phyloP scores from a whole-genome alignment of 257 asterid genomes.

The Plantago ovata region DNA sequence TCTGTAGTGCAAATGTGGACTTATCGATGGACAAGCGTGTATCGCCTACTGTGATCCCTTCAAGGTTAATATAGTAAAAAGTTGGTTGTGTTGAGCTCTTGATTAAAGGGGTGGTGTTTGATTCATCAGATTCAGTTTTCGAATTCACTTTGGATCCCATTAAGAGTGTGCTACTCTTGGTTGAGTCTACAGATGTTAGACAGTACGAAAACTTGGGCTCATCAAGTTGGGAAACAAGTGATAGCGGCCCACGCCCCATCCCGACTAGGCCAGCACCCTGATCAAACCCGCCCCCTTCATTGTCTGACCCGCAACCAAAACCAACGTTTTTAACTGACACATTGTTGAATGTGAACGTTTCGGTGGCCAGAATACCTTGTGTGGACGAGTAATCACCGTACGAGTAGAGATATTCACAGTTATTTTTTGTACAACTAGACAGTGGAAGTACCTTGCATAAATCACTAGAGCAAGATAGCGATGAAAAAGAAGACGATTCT shows the following conservation, averaged over 20 bases:
- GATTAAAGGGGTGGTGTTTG: constrained; percentile 47
- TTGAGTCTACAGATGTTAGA: constrained; percentile 58
- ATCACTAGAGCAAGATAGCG: constrained; percentile 43
- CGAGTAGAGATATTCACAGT: constrained; percentile 56
- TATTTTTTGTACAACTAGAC: constrained; percentile 36
- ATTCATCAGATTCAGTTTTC: neutral
- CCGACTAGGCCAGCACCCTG: constrained; percentile 86
- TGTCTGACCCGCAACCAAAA: constrained; percentile 80
- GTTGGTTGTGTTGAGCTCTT: constrained; percentile 64
- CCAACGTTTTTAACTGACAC: constrained; percentile 43
- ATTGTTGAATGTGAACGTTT: constrained; percentile 52
- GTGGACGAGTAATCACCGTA: constrained; percentile 81
- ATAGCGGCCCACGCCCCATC: constrained; percentile 72
- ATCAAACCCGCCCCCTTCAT: constrained; percentile 64
- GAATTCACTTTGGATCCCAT: constrained; percentile 52
- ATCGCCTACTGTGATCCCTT: constrained; percentile 79
- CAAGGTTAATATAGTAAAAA: constrained; percentile 63
- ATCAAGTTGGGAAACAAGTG: constrained; percentile 76
- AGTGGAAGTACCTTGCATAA: constrained; percentile 50
- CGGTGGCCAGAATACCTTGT: constrained; percentile 61
- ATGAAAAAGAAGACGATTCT: constrained; percentile 47
- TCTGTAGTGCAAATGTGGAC: constrained; percentile 42
- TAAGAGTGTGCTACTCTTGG: constrained; percentile 41
- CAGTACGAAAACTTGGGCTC: constrained; percentile 77
- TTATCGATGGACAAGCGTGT: constrained; percentile 42